These are phyloP conservation scores for Heritiera littoralis DNA, from an alignment of 345 rosid species.

Conservation along the genomic window DNA sequence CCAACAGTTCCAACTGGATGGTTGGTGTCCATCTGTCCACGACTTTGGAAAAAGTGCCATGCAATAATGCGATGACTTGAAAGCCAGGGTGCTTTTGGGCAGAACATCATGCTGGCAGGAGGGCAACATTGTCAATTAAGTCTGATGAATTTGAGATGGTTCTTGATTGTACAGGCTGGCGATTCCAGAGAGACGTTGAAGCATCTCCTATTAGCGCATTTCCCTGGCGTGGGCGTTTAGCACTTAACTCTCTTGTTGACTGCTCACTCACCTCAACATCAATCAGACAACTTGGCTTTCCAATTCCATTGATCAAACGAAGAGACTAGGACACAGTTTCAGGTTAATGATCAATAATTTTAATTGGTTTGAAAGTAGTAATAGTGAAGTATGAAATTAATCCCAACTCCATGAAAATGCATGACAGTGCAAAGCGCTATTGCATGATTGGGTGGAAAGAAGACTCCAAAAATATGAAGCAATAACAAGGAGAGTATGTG, in stretches of 20 bases:
- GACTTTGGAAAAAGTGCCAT: background rate
- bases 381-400: background rate
- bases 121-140: conserved; percentile 21
- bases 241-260: background rate
- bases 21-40: background rate
- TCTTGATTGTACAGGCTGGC: conserved; percentile 39
- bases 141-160: conserved; percentile 7
- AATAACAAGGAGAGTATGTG: background rate
- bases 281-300: background rate
- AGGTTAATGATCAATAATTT: background rate
- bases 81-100: background rate
- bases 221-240: background rate
- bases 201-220: background rate
- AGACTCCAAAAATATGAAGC: background rate
- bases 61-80: background rate
- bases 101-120: background rate
- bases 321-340: background rate
- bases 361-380: background rate
- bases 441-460: background rate
- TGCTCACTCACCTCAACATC: background rate
- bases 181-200: conserved; percentile 25
- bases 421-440: background rate
- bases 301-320: background rate
- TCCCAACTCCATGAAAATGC: background rate
- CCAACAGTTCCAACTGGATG: background rate